Evolutionary conservation across 768 basidiomycete genomes (phyloP).

Genomic region (Boletus barrowsii): DNA sequence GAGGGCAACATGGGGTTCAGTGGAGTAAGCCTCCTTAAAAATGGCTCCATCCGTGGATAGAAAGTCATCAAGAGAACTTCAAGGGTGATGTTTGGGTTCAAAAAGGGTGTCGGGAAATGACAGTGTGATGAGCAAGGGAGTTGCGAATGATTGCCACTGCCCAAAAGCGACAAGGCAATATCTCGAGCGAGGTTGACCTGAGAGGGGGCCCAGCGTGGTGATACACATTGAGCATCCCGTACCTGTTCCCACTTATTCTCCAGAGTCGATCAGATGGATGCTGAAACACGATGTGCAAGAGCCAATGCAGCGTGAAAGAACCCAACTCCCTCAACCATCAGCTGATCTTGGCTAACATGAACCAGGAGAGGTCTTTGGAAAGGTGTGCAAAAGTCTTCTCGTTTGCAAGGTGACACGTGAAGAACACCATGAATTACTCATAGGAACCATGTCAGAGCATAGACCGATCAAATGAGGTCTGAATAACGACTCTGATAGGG

Average conservation of each 20-base stretch:
- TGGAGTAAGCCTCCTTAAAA: constrained; percentile 6
- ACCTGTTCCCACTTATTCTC: constrained; percentile 38
- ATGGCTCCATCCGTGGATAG: constrained; percentile 9
- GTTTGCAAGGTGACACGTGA: constrained; percentile 19
- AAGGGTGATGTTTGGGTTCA: not conserved
- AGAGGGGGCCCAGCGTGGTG: constrained; percentile 31
- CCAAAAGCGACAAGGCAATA: constrained; percentile 32
- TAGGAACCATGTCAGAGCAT: no score
- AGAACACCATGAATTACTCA: no score
- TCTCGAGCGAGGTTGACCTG: constrained; percentile 29
- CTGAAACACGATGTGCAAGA: constrained; percentile 3
- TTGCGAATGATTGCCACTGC: constrained; percentile 26
- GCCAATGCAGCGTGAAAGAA: constrained; percentile 9
- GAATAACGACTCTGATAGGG: no score
- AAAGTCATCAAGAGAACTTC: constrained; percentile 18
- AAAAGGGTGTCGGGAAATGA: not conserved
- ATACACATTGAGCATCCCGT: constrained; percentile 25
- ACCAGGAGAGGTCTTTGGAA: constrained; percentile 35
- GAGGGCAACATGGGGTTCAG: constrained; percentile 20
- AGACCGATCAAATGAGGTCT: no score
- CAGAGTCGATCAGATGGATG: no score
- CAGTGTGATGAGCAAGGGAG: constrained; percentile 7
- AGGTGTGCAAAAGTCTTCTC: constrained; percentile 1
- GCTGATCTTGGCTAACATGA: constrained; percentile 37
- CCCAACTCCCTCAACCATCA: constrained; percentile 38